Conservation (phyloP, 306 rosid species). For the Arachis hypogaea region DNA sequence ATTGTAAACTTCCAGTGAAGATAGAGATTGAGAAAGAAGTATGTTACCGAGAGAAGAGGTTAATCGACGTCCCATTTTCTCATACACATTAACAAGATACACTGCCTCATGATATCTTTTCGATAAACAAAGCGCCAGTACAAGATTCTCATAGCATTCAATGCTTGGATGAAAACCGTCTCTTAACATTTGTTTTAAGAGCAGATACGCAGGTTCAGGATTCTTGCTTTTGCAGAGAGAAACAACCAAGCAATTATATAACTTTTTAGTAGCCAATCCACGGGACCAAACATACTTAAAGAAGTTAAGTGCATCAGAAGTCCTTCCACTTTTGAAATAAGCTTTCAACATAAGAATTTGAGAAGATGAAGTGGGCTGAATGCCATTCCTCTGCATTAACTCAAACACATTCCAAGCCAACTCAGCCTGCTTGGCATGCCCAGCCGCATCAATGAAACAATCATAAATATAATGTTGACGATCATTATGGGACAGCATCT, state of each 20-base stretch:
- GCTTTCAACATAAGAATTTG: not conserved
- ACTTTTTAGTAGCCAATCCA: conserved; percentile 44
- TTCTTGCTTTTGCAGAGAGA: conserved; percentile 59
- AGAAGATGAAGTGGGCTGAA: too few species aligned
- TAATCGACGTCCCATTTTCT: conserved; percentile 64
- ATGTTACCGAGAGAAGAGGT: conserved; percentile 74
- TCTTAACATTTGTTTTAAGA: conserved; percentile 51
- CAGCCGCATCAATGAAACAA: conserved; percentile 3
- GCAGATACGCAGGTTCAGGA: conserved; percentile 49
- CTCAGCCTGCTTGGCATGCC: too few species aligned
- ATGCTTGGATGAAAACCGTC: conserved; percentile 53
- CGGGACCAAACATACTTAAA: conserved; percentile 44
- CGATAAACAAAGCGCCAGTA: conserved; percentile 48
- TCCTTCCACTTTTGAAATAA: conserved; percentile 53
- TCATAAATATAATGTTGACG: conserved; percentile 40
- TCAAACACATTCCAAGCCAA: too few species aligned
- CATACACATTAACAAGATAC: conserved; percentile 54
- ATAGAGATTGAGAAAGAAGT: conserved; percentile 62
- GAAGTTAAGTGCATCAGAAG: conserved; percentile 68
- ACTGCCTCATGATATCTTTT: conserved; percentile 54
- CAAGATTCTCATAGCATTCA: conserved; percentile 65
- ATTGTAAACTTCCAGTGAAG: conserved; percentile 53
- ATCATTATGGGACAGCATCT: conserved; percentile 53
- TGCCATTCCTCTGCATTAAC: too few species aligned
- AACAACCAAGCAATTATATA: conserved; percentile 48